phyloP scores from a whole-genome alignment of 805 yeast species.

The Candida parachauliodes region DNA sequence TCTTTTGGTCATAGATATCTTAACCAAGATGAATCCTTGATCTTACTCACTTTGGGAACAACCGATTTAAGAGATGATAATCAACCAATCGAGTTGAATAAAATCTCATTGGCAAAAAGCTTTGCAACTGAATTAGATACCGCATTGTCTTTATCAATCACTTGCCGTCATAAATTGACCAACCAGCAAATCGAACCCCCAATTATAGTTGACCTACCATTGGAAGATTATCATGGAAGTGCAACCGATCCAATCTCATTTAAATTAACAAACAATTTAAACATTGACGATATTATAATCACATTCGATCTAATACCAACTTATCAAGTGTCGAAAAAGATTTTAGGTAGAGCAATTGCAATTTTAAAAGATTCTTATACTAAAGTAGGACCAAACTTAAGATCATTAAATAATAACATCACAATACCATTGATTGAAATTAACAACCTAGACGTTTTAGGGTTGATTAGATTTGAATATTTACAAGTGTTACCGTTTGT shows the following conservation, averaged over 20 bases:
- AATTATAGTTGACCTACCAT: slow-evolving; percentile 70
- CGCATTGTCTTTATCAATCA: slow-evolving; percentile 71
- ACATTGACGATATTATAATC: slow-evolving; percentile 52
- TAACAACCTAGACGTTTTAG: slow-evolving; percentile 69
- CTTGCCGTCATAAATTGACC: slow-evolving; percentile 29
- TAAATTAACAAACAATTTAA: slow-evolving; percentile 45
- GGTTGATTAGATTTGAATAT: slow-evolving; percentile 72
- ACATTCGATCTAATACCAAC: slow-evolving; percentile 90
- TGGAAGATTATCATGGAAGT: slow-evolving; percentile 69
- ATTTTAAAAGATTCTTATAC: slow-evolving; percentile 59
- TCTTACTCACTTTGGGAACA: slow-evolving; percentile 83
- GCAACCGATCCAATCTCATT: slow-evolving; percentile 76
- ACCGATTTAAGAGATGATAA: slow-evolving; percentile 64
- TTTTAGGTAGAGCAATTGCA: slow-evolving; percentile 84
- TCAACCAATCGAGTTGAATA: slow-evolving; percentile 63
- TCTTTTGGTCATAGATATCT: slow-evolving; percentile 83
- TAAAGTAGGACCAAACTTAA: slow-evolving; percentile 61
- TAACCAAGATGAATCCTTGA: slow-evolving; percentile 57
- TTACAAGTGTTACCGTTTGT: slow-evolving; percentile 67
- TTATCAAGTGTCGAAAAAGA: slow-evolving; percentile 45
- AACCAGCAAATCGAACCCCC: slow-evolving; percentile 47
- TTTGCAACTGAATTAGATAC: slow-evolving; percentile 85
- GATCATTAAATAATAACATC: slow-evolving; percentile 61
- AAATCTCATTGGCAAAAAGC: slow-evolving; percentile 71
- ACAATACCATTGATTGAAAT: slow-evolving; percentile 76